Evolutionary conservation across 2,329 filamentous ascomycete species (phyloP).

Genomic region (Elsinoe ampelina): DNA sequence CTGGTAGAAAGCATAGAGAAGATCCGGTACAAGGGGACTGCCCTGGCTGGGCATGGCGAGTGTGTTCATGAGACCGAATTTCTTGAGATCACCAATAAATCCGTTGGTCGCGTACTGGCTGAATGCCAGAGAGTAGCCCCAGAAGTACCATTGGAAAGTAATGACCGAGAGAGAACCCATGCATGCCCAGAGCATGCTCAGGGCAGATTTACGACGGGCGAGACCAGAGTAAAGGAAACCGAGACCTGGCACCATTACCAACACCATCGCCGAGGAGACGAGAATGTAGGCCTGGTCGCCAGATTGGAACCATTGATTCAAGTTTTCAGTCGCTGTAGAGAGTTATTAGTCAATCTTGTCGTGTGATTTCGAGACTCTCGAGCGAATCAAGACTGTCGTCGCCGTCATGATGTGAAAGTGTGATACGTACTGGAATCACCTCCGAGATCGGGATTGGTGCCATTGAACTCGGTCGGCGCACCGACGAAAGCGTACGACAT

Average conservation of each 20-base stretch:
- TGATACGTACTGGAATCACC: conserved; percentile 65
- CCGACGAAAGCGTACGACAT: conserved; percentile 44
- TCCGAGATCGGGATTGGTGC: conserved; percentile 52
- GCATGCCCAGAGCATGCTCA: conserved; percentile 94
- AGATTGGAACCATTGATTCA: conserved; percentile 91
- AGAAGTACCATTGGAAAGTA: conserved; percentile 99
- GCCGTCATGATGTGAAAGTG: neutral
- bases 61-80: conserved; percentile 82
- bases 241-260: conserved; percentile 94
- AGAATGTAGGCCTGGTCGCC: conserved; percentile 95
- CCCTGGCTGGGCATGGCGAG: conserved; percentile 78
- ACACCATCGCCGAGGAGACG: conserved; percentile 79
- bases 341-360: neutral
- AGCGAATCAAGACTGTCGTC: neutral
- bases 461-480: conserved; percentile 39
- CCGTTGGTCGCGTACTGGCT: conserved; percentile 71
- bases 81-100: conserved; percentile 82
- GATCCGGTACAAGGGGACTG: conserved; percentile 75
- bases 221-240: conserved; percentile 96
- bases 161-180: conserved; percentile 89
- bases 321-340: conserved; percentile 61
- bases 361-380: neutral
- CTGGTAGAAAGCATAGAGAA: conserved; percentile 92
- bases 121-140: conserved; percentile 95
- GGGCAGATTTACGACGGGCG: conserved; percentile 91